Base-by-base conservation (phyloP, 106 monocot species). In the Triglochin maritima region DNA sequence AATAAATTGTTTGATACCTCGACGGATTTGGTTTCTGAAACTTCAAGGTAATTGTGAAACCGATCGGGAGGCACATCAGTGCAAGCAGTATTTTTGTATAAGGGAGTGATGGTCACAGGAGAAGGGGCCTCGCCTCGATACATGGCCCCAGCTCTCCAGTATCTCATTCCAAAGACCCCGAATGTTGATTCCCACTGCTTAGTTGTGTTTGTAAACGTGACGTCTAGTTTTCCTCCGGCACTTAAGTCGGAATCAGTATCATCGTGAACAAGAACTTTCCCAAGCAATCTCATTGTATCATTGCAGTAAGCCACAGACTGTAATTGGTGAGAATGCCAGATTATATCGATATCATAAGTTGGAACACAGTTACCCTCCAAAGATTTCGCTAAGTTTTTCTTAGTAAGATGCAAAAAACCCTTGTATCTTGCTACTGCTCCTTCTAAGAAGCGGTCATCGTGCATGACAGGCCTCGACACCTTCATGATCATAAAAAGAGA, bases 301-400 rank as follows among this genome's bases (percentile, higher is more conserved):
- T 90, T 87, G 77, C 81, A 83, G 67, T 96, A 96, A 70, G 85
- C 68, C 59, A 80, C 42, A 65, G 95, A 85, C 61, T 85, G 85
- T 49, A 96, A 50, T 59, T 96, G 95, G 71, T 96, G 95, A 73
- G 95, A 80, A 74, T 96, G 95, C 95, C 95, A 96, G 14, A 96
- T 85, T 17, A 96, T 77, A 70, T 96, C 95, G 48, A 96, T 72
- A 66, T 96, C 95, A 77, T 96, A 96, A 61, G 87, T 86, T 56
- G 95, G 95, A 13, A 96, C 95, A 54, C 83, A 80, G 69, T 90
- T 90, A 14, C 44, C 68, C 47, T 74, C 86, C 50, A 73, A 54
- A 41, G 79, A 80, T 59, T 58, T 81, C 48, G 90, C 90, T 68
- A 78, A 67, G 72, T 84, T 87, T 77, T 62, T 96, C 68, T 80